A percentile compares a stretch with the other conserved stretches of the same genome.
phyloP scores from a whole-genome alignment of 208 protist genomes.

The Balamuthia mandrillaris region DNA sequence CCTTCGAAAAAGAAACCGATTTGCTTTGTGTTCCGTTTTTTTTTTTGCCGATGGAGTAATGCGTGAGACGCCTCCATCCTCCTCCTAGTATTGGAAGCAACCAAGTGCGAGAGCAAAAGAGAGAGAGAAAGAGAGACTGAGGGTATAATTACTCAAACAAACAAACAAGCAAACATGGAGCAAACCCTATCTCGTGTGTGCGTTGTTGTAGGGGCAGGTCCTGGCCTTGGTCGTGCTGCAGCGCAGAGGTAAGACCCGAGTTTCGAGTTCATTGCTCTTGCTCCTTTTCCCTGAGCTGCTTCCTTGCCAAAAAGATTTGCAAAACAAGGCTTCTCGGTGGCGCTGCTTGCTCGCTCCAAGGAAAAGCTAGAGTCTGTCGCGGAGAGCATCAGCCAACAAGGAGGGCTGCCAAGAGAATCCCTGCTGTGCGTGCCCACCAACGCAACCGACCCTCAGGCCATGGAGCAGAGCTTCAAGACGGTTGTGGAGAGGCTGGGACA shows the following conservation, averaged over 20 bases:
- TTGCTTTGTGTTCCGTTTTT: too few relatives aligned
- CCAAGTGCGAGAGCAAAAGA: too few relatives aligned
- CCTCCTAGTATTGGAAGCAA: too few relatives aligned
- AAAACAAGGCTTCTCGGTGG: conserved; percentile 43
- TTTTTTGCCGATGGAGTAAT: too few relatives aligned
- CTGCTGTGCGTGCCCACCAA: conserved; percentile 14
- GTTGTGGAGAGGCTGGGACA: neutral
- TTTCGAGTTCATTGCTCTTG: neutral
- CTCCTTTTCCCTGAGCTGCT: neutral
- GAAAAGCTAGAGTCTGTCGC: conserved; percentile 30
- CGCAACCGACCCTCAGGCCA: neutral
- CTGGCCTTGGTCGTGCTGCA: conserved; percentile 37
- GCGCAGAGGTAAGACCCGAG: neutral
- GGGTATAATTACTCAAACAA: too few relatives aligned
- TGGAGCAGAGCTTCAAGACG: conserved; percentile 37
- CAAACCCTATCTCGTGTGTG: too few relatives aligned
- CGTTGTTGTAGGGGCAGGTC: conserved; percentile 39
- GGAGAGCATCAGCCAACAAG: conserved; percentile 28
- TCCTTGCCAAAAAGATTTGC: conserved; percentile 31
- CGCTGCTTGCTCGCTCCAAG: conserved; percentile 11
- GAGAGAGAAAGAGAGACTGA: too few relatives aligned
- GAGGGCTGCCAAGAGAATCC: too few relatives aligned
- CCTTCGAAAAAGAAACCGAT: too few relatives aligned
- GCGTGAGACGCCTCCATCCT: too few relatives aligned
- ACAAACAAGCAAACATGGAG: too few relatives aligned